Conservation (phyloP, 148 eudicot species). For the Suaeda aralocaspica region DNA sequence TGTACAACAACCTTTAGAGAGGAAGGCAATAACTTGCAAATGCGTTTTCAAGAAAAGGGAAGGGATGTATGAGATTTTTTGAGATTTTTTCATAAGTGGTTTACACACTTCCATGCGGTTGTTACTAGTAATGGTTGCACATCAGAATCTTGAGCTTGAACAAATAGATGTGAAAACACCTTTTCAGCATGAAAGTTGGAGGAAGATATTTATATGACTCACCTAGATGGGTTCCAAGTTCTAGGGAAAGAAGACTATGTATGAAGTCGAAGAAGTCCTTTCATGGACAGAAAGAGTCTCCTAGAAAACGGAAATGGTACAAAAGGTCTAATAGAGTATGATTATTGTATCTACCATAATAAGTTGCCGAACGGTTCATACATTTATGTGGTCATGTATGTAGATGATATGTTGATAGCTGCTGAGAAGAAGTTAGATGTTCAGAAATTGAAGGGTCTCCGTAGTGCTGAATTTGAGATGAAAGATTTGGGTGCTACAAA, state of each 20-base stretch:
- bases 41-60: no score
- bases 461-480: no score
- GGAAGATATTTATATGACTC: not conserved
- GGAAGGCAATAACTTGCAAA: no score
- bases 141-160: not conserved
- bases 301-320: no score
- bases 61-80: not conserved
- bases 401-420: no score
- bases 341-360: no score
- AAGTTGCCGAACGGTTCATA: no score
- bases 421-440: no score
- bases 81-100: not conserved
- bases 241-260: not conserved
- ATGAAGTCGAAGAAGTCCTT: not conserved
- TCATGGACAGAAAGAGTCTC: not conserved
- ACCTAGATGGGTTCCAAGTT: not conserved
- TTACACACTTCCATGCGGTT: conserved; percentile 1
- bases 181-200: not conserved
- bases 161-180: not conserved
- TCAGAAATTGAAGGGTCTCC: no score
- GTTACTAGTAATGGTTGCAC: not conserved
- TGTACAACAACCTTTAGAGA: no score
- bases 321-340: not conserved
- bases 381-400: no score
- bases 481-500: no score